Percentiles rank a stretch among this genome's conserved stretches.
Conservation (phyloP, 192 early-diverging fungal species). For the Entomortierella parvispora region DNA sequence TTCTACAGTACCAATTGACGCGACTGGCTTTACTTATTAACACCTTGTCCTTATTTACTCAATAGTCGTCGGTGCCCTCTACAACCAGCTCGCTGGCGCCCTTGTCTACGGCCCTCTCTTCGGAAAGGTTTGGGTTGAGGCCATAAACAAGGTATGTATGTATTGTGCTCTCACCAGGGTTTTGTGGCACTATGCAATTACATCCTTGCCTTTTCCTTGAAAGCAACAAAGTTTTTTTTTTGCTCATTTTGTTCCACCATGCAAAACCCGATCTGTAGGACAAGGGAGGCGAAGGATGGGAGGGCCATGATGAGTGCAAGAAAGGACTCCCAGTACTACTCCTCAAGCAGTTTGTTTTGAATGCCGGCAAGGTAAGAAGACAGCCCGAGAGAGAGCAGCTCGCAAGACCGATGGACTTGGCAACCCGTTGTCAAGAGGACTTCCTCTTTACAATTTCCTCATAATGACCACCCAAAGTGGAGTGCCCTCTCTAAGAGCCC, state of each 20-base stretch:
- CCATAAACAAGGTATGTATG: conserved; percentile 37
- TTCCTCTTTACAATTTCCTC: too few relatives aligned
- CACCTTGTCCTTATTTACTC: neutral
- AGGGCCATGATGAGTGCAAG: neutral
- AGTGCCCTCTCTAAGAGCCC: too few relatives aligned
- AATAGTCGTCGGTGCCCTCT: conserved; percentile 38
- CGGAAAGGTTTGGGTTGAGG: conserved; percentile 43
- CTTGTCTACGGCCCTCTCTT: conserved; percentile 51
- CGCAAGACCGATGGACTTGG: neutral
- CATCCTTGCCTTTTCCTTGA: neutral
- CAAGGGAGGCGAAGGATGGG: conserved; percentile 37
- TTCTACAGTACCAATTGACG: too few relatives aligned
- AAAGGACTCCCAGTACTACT: conserved; percentile 9
- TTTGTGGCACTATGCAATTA: neutral
- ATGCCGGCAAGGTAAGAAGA: conserved; percentile 31
- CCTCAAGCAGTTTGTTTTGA: conserved; percentile 36
- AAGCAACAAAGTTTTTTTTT: neutral
- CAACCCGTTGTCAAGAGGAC: neutral
- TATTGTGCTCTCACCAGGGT: neutral
- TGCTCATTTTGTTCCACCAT: neutral
- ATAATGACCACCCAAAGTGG: too few relatives aligned
- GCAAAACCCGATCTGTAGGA: conserved; percentile 13
- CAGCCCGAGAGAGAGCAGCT: too few relatives aligned
- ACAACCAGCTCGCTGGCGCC: conserved; percentile 41
- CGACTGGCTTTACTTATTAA: neutral